These are phyloP conservation scores for Colletotrichum cordylinicola DNA, from an alignment of 2,329 filamentous ascomycete species.

Conservation along the genomic window DNA sequence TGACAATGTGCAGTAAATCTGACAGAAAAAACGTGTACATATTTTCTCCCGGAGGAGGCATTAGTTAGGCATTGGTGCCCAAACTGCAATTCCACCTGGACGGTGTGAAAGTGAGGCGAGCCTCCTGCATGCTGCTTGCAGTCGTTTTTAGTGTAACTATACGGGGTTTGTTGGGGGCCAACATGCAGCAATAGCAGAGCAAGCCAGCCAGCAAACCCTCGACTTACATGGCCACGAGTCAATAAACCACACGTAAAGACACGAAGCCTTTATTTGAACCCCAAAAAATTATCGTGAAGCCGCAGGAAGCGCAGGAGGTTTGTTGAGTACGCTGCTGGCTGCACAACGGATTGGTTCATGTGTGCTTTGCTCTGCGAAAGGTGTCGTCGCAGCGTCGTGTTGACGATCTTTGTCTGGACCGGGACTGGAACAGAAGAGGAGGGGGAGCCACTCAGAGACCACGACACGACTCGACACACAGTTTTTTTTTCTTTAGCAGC, in stretches of 20 bases:
- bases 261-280: not conserved
- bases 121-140: conserved; percentile 4
- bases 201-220: not conserved
- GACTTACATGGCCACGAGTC: not conserved
- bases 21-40: not conserved
- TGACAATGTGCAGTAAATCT: not conserved
- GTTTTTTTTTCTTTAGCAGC: not conserved
- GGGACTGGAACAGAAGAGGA: not conserved
- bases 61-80: conserved; percentile 23
- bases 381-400: not conserved
- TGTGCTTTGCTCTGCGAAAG: not conserved
- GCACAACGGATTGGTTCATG: not conserved
- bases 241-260: not conserved
- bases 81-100: conserved; percentile 1
- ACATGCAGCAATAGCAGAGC: not conserved
- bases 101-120: conserved; percentile 13
- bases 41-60: not conserved
- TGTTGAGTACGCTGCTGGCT: not conserved
- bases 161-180: not conserved
- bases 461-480: not conserved
- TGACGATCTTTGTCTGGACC: not conserved
- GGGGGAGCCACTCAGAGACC: not conserved
- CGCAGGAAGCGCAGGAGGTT: conserved; percentile 6
- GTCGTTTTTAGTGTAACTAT: not conserved
- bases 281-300: not conserved